Base-by-base conservation (phyloP, 495 filamentous ascomycete genomes). In the Lepraria neglecta region DNA sequence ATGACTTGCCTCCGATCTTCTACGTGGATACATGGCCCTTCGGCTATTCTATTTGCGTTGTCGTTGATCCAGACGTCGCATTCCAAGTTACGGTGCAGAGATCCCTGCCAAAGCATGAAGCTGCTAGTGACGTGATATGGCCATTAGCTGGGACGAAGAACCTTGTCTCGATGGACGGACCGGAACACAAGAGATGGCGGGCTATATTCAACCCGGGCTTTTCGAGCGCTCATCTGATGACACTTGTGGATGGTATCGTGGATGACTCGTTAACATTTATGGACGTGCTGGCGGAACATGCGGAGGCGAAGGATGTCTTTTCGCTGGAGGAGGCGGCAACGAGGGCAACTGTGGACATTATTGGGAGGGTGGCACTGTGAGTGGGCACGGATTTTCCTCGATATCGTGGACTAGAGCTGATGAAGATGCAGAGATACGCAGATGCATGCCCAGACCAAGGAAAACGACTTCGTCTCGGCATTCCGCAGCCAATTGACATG, bases 1-100 rank as follows among this genome's bases (percentile, higher is more conserved):
- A 70, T 54, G 53, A 70, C 12, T 65, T 75, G 2, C 67, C 64
- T 27, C 61, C 66, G 12, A 43, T 73, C 56, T 74, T 69, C 60
- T 74, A 72, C 53, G 11, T 76, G 12, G 74, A 77, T 40, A 46
- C 65, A 1, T 75, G 68, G 65, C 75, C 74, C n/a, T 45, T 75
- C 24, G 51, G 56, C 15, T 50, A 57, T 12, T 63, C 66, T 4
- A 66, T 79, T 54, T 54, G 76, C 10, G 50, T 80, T 10, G 63
- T 82, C 28, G 61, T 65, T 31, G 72, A 73, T 64, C 75, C 82
- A 47, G 72, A 76, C 4, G 54, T 79, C 0, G 76, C 78, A 21
- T 72, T 75, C 40, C 76, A 80, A 54, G 47, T 70, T 40, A 60
- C 64, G 6, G 53, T 67, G 14, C 56, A 62, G 27, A 58, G 58